Base-by-base conservation (phyloP, 2,329 filamentous ascomycete species). In the Nannizziopsis barbatae region DNA sequence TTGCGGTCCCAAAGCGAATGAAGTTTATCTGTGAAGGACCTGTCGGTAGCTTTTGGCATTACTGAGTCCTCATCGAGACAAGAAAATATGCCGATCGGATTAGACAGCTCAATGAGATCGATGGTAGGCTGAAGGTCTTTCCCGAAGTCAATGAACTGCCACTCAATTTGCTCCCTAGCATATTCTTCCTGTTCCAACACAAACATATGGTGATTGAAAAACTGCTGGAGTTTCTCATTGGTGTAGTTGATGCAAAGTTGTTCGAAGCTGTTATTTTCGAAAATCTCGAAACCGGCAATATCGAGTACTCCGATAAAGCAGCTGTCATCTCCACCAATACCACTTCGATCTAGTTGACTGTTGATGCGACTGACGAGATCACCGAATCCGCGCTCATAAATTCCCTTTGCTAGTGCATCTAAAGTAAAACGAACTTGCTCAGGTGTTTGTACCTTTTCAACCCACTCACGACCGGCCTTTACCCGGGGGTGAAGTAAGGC, bases 191-290 rank as follows among this genome's bases (percentile, higher is more conserved):
- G 92, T 64, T 98, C 92, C 6, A 98, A 74, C 8, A 98, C 92
- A 62, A 98, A 98, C 92, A 98, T 98, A 71, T 98, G 93, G 63
- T 98, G 92, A 60, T 98, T 98, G 77, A 98, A 98, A 66, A 98
- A 98, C 58, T 98, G 92, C 62, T 98, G 92, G 5, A 98, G 79
- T 66, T 95, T 98, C 66, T 98, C 92, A 68, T 98, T 98, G 53
- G 93, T 96, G 68, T 98, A 98, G 68, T 98, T 98, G 75, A 98
- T 98, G 72, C 92, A 98, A 5, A 98, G 76, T 66, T 98, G 92
- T 65, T 98, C 92, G 60, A 98, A 98, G 71, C 90, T 95, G 71
- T 98, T 98, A 60, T 86, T 79, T 58, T 98, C 89, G 59, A 98
- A 98, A 51, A 98, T 98, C 63, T 98, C 92, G 66, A 98, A 98